Conservation (phyloP, 495 filamentous ascomycete species). For the Penicillium herquei region DNA sequence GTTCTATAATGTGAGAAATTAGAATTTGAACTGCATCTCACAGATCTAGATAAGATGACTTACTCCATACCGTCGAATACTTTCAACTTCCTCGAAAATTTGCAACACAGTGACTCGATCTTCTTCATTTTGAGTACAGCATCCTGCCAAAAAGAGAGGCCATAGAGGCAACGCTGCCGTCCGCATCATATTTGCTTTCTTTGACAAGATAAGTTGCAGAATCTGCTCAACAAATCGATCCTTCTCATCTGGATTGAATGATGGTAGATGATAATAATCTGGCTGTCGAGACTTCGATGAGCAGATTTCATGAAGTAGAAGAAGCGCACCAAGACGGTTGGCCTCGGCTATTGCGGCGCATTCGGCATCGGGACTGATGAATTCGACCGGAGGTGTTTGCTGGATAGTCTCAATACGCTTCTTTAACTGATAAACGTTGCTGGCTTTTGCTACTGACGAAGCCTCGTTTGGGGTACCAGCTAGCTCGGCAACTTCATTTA, state of each 20-base stretch:
- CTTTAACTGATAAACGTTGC: neutral
- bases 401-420: constrained; percentile 10
- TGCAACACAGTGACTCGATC: constrained; percentile 19
- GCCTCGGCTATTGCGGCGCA: constrained; percentile 25
- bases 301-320: constrained; percentile 23
- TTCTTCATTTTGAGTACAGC: constrained; percentile 21
- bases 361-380: constrained; percentile 11
- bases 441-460: no score
- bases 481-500: constrained; percentile 21
- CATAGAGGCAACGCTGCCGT: constrained; percentile 24
- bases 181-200: constrained; percentile 21
- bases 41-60: neutral
- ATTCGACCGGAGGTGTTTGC: constrained; percentile 13
- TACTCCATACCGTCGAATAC: constrained; percentile 14
- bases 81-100: constrained; percentile 17
- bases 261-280: neutral
- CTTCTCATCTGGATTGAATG: constrained; percentile 6
- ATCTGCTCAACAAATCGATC: constrained; percentile 12
- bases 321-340: constrained; percentile 23
- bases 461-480: constrained; percentile 14
- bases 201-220: constrained; percentile 9
- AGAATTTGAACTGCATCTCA: no score
- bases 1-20: constrained; percentile 19
- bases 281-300: constrained; percentile 2
- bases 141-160: constrained; percentile 27